A percentile compares a stretch with the other conserved stretches of the same genome.
Evolutionary conservation across 2,329 filamentous ascomycete genomes (phyloP).

Genomic region (Aspergillus neoniger): DNA sequence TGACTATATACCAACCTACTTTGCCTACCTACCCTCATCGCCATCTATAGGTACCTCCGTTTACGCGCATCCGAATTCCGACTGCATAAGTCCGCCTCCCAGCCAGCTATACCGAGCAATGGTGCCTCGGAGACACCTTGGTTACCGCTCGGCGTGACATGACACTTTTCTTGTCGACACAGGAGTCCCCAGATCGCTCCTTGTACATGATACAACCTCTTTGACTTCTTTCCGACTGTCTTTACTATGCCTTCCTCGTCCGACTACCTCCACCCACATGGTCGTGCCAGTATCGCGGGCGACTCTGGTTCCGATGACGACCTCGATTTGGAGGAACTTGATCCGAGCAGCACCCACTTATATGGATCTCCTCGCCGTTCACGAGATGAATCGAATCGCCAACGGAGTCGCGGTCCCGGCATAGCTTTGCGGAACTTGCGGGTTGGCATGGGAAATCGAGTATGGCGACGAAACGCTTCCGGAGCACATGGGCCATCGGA

Average conservation of each 20-base stretch:
- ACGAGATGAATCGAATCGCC: slow-evolving; percentile 30
- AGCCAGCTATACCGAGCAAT: slow-evolving; percentile 18
- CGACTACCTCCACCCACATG: slow-evolving; percentile 39
- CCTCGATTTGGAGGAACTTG: slow-evolving; percentile 50
- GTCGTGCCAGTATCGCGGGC: slow-evolving; percentile 33
- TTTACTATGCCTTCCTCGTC: slow-evolving; percentile 39
- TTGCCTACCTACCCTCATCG: background rate
- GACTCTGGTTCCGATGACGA: slow-evolving; percentile 46
- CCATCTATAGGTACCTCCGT: background rate
- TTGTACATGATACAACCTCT: slow-evolving; percentile 14
- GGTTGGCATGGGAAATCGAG: slow-evolving; percentile 48
- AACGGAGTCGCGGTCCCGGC: slow-evolving; percentile 38
- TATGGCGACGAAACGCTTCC: slow-evolving; percentile 41
- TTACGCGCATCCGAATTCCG: background rate
- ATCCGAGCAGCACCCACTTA: slow-evolving; percentile 36
- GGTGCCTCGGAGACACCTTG: slow-evolving; percentile 19
- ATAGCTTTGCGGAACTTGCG: slow-evolving; percentile 54
- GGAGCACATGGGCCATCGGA: slow-evolving; percentile 51
- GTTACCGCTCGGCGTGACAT: slow-evolving; percentile 27
- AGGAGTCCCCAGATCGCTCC: slow-evolving; percentile 25
- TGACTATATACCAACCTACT: background rate
- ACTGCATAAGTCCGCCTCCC: background rate
- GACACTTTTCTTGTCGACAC: slow-evolving; percentile 20
- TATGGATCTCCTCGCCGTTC: slow-evolving; percentile 27
- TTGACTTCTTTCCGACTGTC: background rate